Conservation (phyloP, 805 yeast species). For the Vanderwaltozyma yarrowii region DNA sequence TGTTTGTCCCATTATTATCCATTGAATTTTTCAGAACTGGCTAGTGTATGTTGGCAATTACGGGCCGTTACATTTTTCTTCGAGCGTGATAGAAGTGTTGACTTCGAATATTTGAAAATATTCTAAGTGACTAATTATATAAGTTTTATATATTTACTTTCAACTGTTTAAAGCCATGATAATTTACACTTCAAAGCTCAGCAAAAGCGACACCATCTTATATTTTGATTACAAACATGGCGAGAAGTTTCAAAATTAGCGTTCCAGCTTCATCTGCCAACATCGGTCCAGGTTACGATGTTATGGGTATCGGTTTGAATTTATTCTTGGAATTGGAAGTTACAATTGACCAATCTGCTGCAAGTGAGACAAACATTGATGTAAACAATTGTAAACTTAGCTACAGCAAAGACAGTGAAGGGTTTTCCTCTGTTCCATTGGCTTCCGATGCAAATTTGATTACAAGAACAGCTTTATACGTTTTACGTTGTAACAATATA, state of each 20-base stretch:
- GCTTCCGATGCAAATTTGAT: constrained; percentile 71
- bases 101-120: no score
- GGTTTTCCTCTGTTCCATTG: constrained; percentile 71
- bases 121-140: no score
- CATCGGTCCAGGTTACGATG: constrained; percentile 98
- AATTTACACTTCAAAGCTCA: no score
- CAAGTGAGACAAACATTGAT: constrained; percentile 41
- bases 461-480: constrained; percentile 88
- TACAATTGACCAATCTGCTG: constrained; percentile 41
- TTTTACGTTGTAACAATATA: constrained; percentile 72
- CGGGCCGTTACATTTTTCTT: no score
- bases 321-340: constrained; percentile 65
- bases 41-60: no score
- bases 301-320: constrained; percentile 81
- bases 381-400: constrained; percentile 59
- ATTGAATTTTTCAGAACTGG: no score
- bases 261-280: constrained; percentile 98
- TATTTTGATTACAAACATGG: constrained; percentile 25
- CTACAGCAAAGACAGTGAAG: constrained; percentile 64
- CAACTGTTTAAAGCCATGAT: no score
- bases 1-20: no score
- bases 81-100: no score
- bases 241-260: constrained; percentile 46
- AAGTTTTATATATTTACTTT: no score
- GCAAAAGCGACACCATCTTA: no score